These are phyloP conservation scores for Solanum ahanhuiri DNA, from an alignment of 257 asterid species.

Conservation along the genomic window DNA sequence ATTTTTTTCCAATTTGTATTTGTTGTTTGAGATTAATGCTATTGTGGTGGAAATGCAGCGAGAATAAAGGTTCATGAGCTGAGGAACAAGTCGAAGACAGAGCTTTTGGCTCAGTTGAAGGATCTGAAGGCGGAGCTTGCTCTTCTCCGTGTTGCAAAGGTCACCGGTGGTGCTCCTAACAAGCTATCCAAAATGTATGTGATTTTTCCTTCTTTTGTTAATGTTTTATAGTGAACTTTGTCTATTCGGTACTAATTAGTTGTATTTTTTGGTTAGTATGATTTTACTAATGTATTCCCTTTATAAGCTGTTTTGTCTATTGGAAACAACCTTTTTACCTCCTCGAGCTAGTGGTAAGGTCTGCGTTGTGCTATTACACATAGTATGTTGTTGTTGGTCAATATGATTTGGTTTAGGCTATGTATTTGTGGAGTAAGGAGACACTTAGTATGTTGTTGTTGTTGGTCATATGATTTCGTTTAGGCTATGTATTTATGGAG, in stretches of 20 bases:
- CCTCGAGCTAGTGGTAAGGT: neutral
- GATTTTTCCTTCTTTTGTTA: neutral
- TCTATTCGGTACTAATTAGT: neutral
- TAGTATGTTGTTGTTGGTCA: neutral
- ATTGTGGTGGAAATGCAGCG: conserved; percentile 3
- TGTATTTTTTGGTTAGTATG: neutral
- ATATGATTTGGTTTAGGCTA: neutral
- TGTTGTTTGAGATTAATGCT: neutral
- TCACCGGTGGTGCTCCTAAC: conserved; percentile 35
- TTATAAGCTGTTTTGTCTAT: neutral
- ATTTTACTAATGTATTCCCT: neutral
- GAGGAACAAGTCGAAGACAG: conserved; percentile 18
- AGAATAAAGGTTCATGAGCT: conserved; percentile 30
- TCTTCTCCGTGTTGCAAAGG: conserved; percentile 31
- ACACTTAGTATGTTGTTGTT: neutral
- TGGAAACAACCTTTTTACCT: neutral
- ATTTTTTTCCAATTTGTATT: neutral
- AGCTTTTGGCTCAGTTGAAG: conserved; percentile 20
- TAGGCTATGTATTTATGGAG: no score
- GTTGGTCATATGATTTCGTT: no score
- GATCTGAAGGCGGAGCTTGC: conserved; percentile 33
- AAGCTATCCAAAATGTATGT: conserved; percentile 26
- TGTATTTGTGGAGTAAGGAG: no score
- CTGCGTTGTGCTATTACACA: neutral
- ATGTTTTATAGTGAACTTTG: neutral